Evolutionary conservation across 2,329 filamentous ascomycete species (phyloP).

Genomic region (Calonectria crousiana): DNA sequence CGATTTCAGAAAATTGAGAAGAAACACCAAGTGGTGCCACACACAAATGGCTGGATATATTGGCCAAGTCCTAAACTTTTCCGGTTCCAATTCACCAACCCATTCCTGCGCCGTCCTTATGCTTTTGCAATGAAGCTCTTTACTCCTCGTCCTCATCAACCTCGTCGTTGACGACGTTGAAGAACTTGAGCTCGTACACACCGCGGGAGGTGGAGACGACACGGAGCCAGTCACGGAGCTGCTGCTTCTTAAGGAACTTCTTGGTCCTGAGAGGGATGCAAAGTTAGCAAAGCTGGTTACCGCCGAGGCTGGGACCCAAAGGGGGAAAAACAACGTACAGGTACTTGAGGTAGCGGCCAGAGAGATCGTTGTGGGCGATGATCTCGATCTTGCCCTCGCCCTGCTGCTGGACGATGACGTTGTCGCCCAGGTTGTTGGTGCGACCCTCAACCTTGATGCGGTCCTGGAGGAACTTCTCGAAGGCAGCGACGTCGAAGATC

Average conservation of each 20-base stretch:
- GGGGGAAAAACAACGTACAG: slow-evolving; percentile 74
- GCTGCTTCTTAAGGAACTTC: slow-evolving; percentile 99
- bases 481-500: slow-evolving; percentile 99
- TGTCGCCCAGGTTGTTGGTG: slow-evolving; percentile 97
- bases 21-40: slow-evolving; percentile 47
- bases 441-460: slow-evolving; percentile 99
- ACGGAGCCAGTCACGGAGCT: slow-evolving; percentile 99
- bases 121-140: slow-evolving; percentile 53
- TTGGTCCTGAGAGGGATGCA: slow-evolving; percentile 77
- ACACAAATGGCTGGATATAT: slow-evolving; percentile 48
- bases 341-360: slow-evolving; percentile 99
- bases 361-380: slow-evolving; percentile 97
- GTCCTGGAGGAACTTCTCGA: slow-evolving; percentile 99
- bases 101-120: slow-evolving; percentile 46
- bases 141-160: slow-evolving; percentile 99
- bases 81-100: slow-evolving; percentile 47
- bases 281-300: slow-evolving; percentile 11
- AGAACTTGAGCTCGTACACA: slow-evolving; percentile 99
- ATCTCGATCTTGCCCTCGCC: slow-evolving; percentile 99
- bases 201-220: slow-evolving; percentile 98
- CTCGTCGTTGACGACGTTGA: slow-evolving; percentile 99
- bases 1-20: slow-evolving; percentile 4
- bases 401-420: slow-evolving; percentile 88
- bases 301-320: too few species aligned
- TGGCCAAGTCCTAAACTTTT: slow-evolving; percentile 46